Evolutionary conservation across 2,329 filamentous ascomycete genomes (phyloP), one percentile per base, ranked within the genome.

Genomic region (Raffaelea deltoideospora): DNA sequence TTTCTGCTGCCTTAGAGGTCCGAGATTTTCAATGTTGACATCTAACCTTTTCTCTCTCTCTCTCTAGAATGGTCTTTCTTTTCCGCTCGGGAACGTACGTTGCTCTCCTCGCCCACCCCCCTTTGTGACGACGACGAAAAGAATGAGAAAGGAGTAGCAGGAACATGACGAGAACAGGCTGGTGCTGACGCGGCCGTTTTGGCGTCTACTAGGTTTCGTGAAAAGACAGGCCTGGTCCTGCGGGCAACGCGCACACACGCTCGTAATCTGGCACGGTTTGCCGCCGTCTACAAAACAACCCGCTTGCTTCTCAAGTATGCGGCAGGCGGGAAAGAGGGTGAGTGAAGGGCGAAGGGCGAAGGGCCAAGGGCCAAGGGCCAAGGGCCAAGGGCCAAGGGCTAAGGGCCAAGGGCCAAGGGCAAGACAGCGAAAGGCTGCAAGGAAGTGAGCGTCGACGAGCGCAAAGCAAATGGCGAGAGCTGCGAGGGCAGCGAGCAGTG

Each of bases 241-340:
- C 79, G 80, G 56, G 88, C 90, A 10, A 98, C 90, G 9, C 74
- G 73, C 50, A 86, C 83, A 49, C 90, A 98, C 59, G 90, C 90
- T 41, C 75, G 73, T 44, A 98, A 96, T 60, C 74, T 98, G 30
- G 85, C 86, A 45, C 79, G 79, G 50, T 98, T 96, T 56, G 88
- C 88, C 31, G 69, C 83, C 34, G 72, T 94, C 46, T 98, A 96
- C 65, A 98, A 98, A 62, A 56, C 73, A 34, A 69, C 74, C 26
- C 84, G 92, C 74, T 62, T 93, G 45, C 57, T 77, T 37, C 67
- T 96, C 28, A 79, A 79, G 48, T 64, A 75, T 50, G 67, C 64
- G 69, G 10, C 50, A 63, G 13, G 67, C 64, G 72, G 73, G 44
- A 77, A 77, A 50, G 72, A 77, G 56, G 69, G 59, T 55, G 45